These are phyloP conservation scores for Cryptomeria japonica DNA, from an alignment of 75 land plant genomes.

Conservation along the genomic window DNA sequence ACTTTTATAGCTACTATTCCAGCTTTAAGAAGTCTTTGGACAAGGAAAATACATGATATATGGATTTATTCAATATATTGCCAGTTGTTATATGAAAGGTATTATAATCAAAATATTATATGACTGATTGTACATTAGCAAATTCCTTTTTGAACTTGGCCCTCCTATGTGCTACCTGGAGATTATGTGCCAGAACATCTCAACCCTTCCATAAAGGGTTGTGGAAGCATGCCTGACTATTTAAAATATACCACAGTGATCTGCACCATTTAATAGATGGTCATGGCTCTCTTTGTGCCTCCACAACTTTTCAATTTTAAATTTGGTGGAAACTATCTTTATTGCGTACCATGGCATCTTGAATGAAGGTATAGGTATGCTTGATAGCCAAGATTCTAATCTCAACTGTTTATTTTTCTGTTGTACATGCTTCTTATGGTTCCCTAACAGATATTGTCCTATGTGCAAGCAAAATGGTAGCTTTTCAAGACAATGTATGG, in stretches of 20 bases:
- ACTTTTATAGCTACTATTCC: neutral
- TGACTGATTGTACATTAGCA: neutral
- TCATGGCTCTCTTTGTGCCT: neutral
- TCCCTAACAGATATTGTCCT: neutral
- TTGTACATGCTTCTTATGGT: neutral
- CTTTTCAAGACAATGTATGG: neutral
- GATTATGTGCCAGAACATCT: neutral
- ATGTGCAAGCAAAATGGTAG: neutral
- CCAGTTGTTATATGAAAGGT: neutral
- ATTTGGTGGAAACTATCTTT: neutral
- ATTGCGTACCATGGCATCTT: neutral
- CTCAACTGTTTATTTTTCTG: neutral
- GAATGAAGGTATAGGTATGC: neutral
- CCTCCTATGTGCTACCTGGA: neutral
- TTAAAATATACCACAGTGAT: neutral
- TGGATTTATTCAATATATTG: neutral
- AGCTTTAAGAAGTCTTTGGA: neutral
- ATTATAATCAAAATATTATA: neutral
- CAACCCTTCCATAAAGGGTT: neutral
- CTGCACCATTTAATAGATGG: neutral
- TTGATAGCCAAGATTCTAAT: neutral
- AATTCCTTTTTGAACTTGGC: neutral
- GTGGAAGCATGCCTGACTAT: neutral
- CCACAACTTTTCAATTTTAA: neutral
- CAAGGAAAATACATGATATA: neutral